These are phyloP conservation scores for Hypoxylon sp. DNA, from an alignment of 2,329 filamentous ascomycete species.

Conservation along the genomic window DNA sequence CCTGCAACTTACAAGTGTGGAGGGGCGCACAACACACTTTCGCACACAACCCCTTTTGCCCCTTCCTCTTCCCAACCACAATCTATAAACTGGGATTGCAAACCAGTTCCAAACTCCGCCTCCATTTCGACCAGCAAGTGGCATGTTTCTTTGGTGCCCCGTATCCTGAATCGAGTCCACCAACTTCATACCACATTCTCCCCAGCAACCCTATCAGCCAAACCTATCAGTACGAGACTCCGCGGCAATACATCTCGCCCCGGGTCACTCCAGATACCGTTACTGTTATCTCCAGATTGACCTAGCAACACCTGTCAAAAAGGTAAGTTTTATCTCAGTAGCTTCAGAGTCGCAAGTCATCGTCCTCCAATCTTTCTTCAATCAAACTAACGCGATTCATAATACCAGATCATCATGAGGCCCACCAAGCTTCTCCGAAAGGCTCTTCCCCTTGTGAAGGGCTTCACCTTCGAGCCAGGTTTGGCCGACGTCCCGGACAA, in stretches of 20 bases:
- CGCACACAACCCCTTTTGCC: not conserved
- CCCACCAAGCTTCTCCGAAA: not conserved
- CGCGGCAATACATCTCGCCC: too few relatives aligned
- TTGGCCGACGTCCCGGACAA: constrained; percentile 1
- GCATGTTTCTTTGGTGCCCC: not conserved
- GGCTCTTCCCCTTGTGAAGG: constrained; percentile 2
- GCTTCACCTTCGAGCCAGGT: constrained; percentile 23
- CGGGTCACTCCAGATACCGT: not conserved
- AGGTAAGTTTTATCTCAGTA: not conserved
- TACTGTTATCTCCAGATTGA: not conserved
- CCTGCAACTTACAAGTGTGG: not conserved
- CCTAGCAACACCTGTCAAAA: not conserved
- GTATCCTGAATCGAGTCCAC: not conserved
- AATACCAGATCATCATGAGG: constrained; percentile 2
- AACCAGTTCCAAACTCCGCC: not conserved
- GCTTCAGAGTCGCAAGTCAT: not conserved
- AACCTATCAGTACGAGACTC: not conserved
- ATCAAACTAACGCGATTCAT: not conserved
- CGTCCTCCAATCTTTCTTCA: not conserved
- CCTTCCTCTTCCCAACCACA: not conserved
- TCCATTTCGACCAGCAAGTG: not conserved
- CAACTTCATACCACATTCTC: not conserved
- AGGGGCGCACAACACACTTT: not conserved
- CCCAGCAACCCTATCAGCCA: not conserved
- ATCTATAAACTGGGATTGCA: not conserved